Evolutionary conservation across 202 grass and related monocot genomes (phyloP), one percentile per base, ranked within the genome.

Genomic region (Alloteropsis angusta): DNA sequence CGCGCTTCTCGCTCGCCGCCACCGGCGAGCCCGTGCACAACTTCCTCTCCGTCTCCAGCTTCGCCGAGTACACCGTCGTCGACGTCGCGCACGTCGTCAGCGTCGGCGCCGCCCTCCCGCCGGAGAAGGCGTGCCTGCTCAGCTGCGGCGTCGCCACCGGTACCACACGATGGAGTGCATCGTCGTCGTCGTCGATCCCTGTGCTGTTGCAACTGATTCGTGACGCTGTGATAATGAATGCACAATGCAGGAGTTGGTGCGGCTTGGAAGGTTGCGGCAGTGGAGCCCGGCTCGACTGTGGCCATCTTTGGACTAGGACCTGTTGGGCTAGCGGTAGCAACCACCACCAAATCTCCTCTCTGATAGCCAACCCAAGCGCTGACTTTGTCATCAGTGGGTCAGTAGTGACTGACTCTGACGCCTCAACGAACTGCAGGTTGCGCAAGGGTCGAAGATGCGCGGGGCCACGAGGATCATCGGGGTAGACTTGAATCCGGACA

Each of bases 41-140:
- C 77, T 82, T 90, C 80, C 1, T 87, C 15, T 19, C 32, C 60
- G 32, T 89, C 36, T 90, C 84, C 48, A 90, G 82, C 85, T 93
- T 93, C 83, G 45, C 59, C 54, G 72, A 93, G 76, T 93, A 93
- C 93, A 97, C 81, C 0, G 90, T 97, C 38, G 85, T 90, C 5
- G 93, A 97, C 76, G 65, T 80, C 5, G 41, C 78, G 28, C 73
- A 76, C 66, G 6, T 93, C 77, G 86, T 84, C 74, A 87, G 41
- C 83, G 1, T 93, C 9, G 44, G 19, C 5, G 42, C 9, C 1
- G 15, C 4, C 41, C 2, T 90, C 43, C 71, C 90, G 4, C 87
- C 25, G 17, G 77, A 80, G 45, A 87, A 61, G 81, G 93, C 93
- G 32, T 93, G 89, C 72, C 70, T 97, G 4, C 90, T 97, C n/a